phyloP scores from a whole-genome alignment of 2,329 filamentous ascomycete genomes.

The Clonostachys chloroleuca region DNA sequence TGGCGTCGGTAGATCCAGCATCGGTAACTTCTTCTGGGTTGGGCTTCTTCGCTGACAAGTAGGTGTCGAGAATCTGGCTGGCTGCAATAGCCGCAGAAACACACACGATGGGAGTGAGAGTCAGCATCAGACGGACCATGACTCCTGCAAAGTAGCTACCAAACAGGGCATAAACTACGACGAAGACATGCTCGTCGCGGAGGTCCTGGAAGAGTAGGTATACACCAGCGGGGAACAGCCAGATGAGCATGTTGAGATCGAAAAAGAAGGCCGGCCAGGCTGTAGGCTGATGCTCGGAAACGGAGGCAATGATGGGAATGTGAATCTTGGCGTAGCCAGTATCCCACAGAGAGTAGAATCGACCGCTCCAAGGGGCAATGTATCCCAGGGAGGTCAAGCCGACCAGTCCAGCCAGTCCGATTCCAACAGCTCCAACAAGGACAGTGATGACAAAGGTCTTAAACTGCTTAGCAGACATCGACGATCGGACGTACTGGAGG shows the following conservation, averaged over 20 bases:
- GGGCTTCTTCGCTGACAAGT: conserved; percentile 65
- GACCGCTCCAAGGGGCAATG: conserved; percentile 95
- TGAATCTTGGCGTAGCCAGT: conserved; percentile 98
- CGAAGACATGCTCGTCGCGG: conserved; percentile 93
- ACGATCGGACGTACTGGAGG: conserved; percentile 84
- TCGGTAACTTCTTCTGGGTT: conserved; percentile 35
- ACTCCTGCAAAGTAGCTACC: conserved; percentile 98
- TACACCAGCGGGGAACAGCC: conserved; percentile 97
- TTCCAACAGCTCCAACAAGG: conserved; percentile 67
- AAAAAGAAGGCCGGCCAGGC: conserved; percentile 99
- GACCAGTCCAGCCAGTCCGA: conserved; percentile 72
- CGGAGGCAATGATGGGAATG: conserved; percentile 99
- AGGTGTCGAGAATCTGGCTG: conserved; percentile 85
- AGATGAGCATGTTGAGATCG: conserved; percentile 95
- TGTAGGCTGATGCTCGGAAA: conserved; percentile 97
- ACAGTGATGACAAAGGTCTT: conserved; percentile 79
- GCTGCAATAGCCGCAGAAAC: conserved; percentile 86
- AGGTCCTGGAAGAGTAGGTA: conserved; percentile 97
- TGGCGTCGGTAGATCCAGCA: conserved; percentile 37
- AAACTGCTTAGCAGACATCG: conserved; percentile 89
- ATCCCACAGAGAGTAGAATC: conserved; percentile 99
- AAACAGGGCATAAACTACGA: conserved; percentile 95
- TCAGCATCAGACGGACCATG: conserved; percentile 99
- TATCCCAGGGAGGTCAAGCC: conserved; percentile 85
- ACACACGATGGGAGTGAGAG: conserved; percentile 92